Evolutionary conservation across 805 yeast species (phyloP).

Genomic region (Candida khao-thaluensis): DNA sequence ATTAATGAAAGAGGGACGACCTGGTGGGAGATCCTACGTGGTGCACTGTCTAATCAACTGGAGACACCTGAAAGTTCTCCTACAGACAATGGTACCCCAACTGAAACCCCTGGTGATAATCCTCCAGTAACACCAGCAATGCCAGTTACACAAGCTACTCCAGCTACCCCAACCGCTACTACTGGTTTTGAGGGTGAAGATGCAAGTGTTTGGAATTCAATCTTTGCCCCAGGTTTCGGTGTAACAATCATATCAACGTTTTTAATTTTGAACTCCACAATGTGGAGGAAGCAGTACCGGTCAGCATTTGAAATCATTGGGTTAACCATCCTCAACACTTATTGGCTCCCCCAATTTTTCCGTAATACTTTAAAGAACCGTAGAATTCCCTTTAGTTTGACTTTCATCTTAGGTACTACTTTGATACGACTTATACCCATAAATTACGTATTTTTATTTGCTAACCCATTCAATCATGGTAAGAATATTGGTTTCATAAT

Average conservation of each 20-base stretch:
- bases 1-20: conserved; percentile 67
- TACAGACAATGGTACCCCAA: neutral
- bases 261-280: conserved; percentile 51
- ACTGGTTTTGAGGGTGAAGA: conserved; percentile 11
- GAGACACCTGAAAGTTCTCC: neutral
- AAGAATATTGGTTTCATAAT: conserved; percentile 51
- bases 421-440: conserved; percentile 63
- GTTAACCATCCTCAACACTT: conserved; percentile 57
- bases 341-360: conserved; percentile 87
- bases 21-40: conserved; percentile 64
- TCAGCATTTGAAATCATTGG: conserved; percentile 55
- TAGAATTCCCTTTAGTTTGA: conserved; percentile 64
- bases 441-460: conserved; percentile 53
- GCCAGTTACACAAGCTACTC: neutral
- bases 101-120: conserved; percentile 4
- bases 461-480: conserved; percentile 73
- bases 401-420: conserved; percentile 69
- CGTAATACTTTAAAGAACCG: conserved; percentile 74
- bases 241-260: conserved; percentile 43
- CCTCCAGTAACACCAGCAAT: conserved; percentile 9
- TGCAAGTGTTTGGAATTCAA: conserved; percentile 22
- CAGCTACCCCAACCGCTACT: conserved; percentile 12
- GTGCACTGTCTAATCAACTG: conserved; percentile 29
- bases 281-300: conserved; percentile 64
- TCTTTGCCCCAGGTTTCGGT: conserved; percentile 27